Evolutionary conservation across 2,329 filamentous ascomycete genomes (phyloP).

Genomic region (Chrysoporthe austroafricana): DNA sequence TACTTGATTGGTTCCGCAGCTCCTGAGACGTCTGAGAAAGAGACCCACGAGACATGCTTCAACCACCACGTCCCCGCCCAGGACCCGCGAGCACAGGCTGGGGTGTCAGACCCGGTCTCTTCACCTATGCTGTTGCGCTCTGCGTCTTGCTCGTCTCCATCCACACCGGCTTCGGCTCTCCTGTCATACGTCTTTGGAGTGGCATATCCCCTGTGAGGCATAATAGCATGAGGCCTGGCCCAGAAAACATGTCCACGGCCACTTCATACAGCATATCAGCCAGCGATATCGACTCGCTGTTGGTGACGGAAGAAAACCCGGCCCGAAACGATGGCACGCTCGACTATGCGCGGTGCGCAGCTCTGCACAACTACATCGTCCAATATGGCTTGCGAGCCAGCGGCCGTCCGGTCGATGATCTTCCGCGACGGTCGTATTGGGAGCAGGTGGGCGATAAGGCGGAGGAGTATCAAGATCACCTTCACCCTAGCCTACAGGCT

Average conservation of each 20-base stretch:
- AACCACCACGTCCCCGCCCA: neutral
- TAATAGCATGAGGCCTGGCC: too few species aligned
- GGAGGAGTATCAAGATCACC: neutral
- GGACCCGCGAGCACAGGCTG: neutral
- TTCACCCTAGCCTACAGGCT: neutral
- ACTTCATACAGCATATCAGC: neutral
- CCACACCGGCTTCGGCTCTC: too few species aligned
- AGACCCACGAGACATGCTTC: neutral
- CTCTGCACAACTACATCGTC: conserved; percentile 6
- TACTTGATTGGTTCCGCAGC: too few species aligned
- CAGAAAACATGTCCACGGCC: too few species aligned
- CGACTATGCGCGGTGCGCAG: conserved; percentile 4
- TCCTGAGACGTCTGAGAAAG: neutral
- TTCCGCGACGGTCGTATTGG: neutral
- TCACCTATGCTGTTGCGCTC: neutral
- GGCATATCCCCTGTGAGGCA: too few species aligned
- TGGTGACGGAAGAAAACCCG: neutral
- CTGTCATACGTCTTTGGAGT: too few species aligned
- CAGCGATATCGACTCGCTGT: neutral
- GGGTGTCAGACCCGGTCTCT: neutral
- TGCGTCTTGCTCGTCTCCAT: too few species aligned
- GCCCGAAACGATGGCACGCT: neutral
- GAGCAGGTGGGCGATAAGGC: neutral
- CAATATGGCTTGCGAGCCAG: neutral
- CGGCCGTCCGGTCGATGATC: neutral